Evolutionary conservation across 768 basidiomycete species (phyloP).

Genomic region (Pleurotus eryngii): DNA sequence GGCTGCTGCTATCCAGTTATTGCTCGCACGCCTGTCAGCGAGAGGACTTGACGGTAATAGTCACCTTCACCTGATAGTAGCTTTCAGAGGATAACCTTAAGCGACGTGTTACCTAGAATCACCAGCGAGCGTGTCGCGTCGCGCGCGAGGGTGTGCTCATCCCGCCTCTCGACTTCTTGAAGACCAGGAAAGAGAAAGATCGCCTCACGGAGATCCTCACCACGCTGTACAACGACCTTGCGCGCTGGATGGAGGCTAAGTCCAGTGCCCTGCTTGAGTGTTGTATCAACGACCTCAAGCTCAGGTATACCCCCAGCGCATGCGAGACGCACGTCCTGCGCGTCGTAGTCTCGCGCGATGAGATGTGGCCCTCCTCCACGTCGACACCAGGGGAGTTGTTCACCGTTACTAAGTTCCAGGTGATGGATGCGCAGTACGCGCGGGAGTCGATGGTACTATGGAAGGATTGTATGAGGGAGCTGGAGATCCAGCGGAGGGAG

Average conservation of each 20-base stretch:
- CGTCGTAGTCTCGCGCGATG: neutral
- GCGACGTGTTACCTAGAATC: neutral
- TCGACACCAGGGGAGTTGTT: neutral
- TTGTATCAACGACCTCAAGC: neutral
- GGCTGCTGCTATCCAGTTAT: neutral
- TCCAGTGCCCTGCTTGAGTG: neutral
- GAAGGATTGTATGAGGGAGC: conserved; percentile 4
- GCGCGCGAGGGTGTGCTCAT: neutral
- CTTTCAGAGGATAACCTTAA: neutral
- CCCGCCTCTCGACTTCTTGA: conserved; percentile 2
- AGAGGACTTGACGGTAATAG: conserved; percentile 4
- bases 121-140: conserved; percentile 1
- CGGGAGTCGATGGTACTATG: neutral
- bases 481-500: conserved; percentile 2
- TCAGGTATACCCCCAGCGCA: neutral
- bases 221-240: neutral
- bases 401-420: conserved; percentile 1
- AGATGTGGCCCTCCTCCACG: neutral
- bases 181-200: neutral
- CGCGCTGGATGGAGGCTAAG: neutral
- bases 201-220: conserved; percentile 1
- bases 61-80: neutral
- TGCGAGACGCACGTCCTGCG: conserved; percentile 3
- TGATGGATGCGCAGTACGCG: neutral
- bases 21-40: conserved; percentile 1